phyloP scores from a whole-genome alignment of 257 asterid genomes.

The Dorcoceras hygrometricum region DNA sequence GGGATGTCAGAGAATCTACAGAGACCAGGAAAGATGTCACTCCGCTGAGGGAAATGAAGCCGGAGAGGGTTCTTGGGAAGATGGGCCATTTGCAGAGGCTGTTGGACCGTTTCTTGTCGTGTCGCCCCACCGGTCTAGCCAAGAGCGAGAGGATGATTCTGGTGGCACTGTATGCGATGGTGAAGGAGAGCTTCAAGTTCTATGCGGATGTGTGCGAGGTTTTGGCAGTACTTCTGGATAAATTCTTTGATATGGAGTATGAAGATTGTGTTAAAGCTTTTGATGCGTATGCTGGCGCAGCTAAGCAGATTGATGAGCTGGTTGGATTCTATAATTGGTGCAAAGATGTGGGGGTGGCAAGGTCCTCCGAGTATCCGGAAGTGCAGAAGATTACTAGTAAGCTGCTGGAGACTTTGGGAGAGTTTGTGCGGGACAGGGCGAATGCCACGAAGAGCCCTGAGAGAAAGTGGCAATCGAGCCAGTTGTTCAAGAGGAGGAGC shows the following conservation, averaged over 20 bases:
- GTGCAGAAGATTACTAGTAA: slow-evolving; percentile 67
- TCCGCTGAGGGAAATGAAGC: slow-evolving; percentile 66
- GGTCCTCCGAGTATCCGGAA: slow-evolving; percentile 42
- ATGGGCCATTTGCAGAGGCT: slow-evolving; percentile 79
- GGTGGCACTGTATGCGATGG: slow-evolving; percentile 59
- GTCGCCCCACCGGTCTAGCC: slow-evolving; percentile 67
- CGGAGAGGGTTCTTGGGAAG: slow-evolving; percentile 64
- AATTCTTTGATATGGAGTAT: slow-evolving; percentile 74
- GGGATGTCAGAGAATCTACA: slow-evolving; percentile 53
- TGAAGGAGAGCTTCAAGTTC: slow-evolving; percentile 69
- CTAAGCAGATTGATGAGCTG: slow-evolving; percentile 51
- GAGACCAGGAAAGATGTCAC: slow-evolving; percentile 55
- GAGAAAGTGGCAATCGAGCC: slow-evolving; percentile 47
- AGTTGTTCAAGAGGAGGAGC: slow-evolving; percentile 43
- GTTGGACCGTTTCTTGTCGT: slow-evolving; percentile 62
- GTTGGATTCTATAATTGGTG: slow-evolving; percentile 68
- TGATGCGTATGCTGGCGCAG: slow-evolving; percentile 41
- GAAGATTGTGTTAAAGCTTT: slow-evolving; percentile 73
- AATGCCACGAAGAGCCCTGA: slow-evolving; percentile 68
- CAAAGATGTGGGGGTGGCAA: slow-evolving; percentile 56
- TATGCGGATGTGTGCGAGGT: slow-evolving; percentile 77
- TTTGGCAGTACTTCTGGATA: slow-evolving; percentile 67
- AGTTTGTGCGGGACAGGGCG: slow-evolving; percentile 80
- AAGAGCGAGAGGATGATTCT: slow-evolving; percentile 72
- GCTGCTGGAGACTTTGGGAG: slow-evolving; percentile 75